phyloP scores from a whole-genome alignment of 2,329 filamentous ascomycete genomes.

The Knufia petricola region DNA sequence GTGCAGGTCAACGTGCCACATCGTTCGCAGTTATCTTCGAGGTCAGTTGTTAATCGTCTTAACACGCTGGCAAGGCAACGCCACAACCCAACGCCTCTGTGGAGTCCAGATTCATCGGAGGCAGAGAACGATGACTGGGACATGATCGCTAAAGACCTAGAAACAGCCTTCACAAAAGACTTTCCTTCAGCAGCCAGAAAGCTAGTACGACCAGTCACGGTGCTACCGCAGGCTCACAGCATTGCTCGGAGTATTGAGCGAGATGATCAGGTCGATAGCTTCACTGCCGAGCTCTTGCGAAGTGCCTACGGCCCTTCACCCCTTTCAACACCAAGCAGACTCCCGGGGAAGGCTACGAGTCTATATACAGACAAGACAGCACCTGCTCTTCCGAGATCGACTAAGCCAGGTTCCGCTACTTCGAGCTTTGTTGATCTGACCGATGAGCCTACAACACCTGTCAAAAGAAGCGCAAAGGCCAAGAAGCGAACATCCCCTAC shows the following conservation, averaged over 20 bases:
- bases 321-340: background rate
- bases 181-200: background rate
- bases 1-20: no score
- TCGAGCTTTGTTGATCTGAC: background rate
- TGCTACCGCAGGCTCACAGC: background rate
- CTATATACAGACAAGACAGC: background rate
- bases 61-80: background rate
- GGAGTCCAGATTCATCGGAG: background rate
- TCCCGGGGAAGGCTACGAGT: no score
- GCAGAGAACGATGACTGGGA: background rate
- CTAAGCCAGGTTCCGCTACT: no score
- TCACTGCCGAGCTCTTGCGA: background rate
- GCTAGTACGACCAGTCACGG: background rate
- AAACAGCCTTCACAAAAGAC: background rate
- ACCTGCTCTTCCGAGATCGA: no score
- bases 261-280: background rate
- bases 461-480: background rate
- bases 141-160: background rate
- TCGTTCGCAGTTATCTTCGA: no score
- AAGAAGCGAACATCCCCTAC: no score
- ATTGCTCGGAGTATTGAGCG: background rate
- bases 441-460: background rate
- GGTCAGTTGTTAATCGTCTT: background rate
- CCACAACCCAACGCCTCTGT: background rate
- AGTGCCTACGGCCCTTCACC: background rate